A percentile compares a stretch with the other conserved stretches of the same genome.
phyloP scores from a whole-genome alignment of 441 rosid genomes.

The Lepidium campestre region DNA sequence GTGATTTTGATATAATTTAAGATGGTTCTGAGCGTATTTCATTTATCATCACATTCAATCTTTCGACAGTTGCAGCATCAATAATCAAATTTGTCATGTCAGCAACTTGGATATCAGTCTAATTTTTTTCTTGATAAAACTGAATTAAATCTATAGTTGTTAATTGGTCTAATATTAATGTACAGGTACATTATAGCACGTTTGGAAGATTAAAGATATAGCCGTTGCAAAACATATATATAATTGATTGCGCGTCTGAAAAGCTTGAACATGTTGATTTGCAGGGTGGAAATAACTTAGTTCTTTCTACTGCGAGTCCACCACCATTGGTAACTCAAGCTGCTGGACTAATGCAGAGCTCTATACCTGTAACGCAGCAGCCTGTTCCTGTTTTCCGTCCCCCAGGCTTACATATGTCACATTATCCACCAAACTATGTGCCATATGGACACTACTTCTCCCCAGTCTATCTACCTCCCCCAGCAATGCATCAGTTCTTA shows the following conservation, averaged over 20 bases:
- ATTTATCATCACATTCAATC: background rate
- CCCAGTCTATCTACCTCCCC: constrained; percentile 73
- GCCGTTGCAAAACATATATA: background rate
- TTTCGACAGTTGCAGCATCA: constrained; percentile 2
- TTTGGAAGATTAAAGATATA: background rate
- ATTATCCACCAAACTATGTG: constrained; percentile 78
- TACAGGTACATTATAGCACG: background rate
- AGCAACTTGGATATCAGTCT: background rate
- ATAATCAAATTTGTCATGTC: background rate
- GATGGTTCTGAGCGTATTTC: background rate
- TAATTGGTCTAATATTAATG: background rate
- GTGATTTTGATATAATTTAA: background rate
- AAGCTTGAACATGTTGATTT: constrained; percentile 29
- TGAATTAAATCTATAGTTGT: background rate
- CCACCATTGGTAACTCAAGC: constrained; percentile 72
- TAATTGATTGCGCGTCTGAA: background rate
- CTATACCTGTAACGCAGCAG: constrained; percentile 74
- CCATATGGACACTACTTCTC: constrained; percentile 77
- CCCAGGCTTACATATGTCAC: constrained; percentile 75
- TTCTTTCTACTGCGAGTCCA: constrained; percentile 62
- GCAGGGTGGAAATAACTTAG: constrained; percentile 77
- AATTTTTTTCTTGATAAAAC: background rate
- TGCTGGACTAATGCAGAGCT: constrained; percentile 75
- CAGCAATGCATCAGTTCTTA: constrained; percentile 70
- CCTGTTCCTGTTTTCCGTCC: constrained; percentile 78